phyloP scores from a whole-genome alignment of 352 stramenopile species.

The Phytophthora syringae region DNA sequence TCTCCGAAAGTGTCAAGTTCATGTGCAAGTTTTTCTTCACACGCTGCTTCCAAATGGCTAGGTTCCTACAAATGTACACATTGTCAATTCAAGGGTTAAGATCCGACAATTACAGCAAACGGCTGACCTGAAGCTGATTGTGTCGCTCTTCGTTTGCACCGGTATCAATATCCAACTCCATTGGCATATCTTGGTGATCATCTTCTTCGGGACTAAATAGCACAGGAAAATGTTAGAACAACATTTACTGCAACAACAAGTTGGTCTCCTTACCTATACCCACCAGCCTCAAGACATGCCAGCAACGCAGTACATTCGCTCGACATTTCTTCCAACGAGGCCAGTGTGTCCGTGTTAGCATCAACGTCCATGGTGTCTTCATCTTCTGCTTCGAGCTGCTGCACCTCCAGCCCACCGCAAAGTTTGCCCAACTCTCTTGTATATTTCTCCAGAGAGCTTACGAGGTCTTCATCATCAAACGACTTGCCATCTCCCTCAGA shows the following conservation, averaged over 20 bases:
- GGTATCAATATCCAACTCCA: neutral
- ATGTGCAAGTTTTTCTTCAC: constrained; percentile 15
- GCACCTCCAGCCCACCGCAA: constrained; percentile 30
- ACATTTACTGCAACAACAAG: neutral
- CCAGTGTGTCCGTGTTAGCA: constrained; percentile 11
- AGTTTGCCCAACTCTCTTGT: constrained; percentile 28
- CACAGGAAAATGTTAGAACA: neutral
- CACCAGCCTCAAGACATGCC: constrained; percentile 23
- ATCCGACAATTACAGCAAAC: neutral
- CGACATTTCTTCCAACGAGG: constrained; percentile 28
- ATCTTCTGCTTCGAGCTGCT: constrained; percentile 14
- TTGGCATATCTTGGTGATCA: neutral
- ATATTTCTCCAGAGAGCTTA: constrained; percentile 25
- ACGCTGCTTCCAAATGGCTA: neutral
- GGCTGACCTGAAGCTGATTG: constrained; percentile 14
- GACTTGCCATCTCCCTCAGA: neutral
- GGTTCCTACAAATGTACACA: constrained; percentile 5
- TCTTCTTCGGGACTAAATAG: neutral
- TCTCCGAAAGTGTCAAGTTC: constrained; percentile 40
- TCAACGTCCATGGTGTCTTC: neutral
- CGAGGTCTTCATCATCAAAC: constrained; percentile 16
- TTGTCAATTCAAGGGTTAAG: neutral
- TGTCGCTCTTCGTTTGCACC: neutral
- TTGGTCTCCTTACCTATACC: neutral
- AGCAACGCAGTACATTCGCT: constrained; percentile 31